Percentiles rank a stretch among this genome's conserved stretches.
Evolutionary conservation across 805 yeast species (phyloP).

Genomic region (Lachancea kluyveri): DNA sequence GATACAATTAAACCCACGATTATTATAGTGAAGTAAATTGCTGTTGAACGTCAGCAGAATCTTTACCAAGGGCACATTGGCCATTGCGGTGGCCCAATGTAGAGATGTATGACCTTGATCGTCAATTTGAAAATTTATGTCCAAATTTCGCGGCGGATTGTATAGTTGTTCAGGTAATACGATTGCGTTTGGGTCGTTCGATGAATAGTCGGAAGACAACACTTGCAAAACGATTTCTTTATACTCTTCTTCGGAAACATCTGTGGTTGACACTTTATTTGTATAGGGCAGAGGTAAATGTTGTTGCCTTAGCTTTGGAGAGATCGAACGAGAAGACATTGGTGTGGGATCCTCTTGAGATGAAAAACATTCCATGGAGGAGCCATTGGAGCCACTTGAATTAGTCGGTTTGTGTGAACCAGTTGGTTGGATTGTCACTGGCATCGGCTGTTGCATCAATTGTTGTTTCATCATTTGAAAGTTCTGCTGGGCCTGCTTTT

Average conservation of each 20-base stretch:
- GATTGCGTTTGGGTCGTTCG: slow-evolving; percentile 20
- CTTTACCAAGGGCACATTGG: slow-evolving; percentile 53
- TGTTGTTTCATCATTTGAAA: slow-evolving; percentile 18
- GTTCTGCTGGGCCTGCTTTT: slow-evolving; percentile 28
- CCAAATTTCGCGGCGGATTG: slow-evolving; percentile 56
- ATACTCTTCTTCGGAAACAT: slow-evolving; percentile 19
- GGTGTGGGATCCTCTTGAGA: slow-evolving; percentile 22
- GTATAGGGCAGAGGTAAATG: slow-evolving; percentile 11
- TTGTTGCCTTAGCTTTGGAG: slow-evolving; percentile 12
- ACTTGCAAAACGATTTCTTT: slow-evolving; percentile 27
- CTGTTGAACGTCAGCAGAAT: slow-evolving; percentile 53
- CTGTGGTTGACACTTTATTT: slow-evolving; percentile 6
- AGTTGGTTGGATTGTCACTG: slow-evolving; percentile 35
- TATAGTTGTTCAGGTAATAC: slow-evolving; percentile 35
- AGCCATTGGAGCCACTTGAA: slow-evolving; percentile 14
- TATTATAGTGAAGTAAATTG: slow-evolving; percentile 46
- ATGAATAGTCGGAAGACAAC: slow-evolving; percentile 27
- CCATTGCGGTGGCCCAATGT: slow-evolving; percentile 86
- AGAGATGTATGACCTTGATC: slow-evolving; percentile 76
- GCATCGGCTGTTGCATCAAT: slow-evolving; percentile 9
- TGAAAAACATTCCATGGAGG: slow-evolving; percentile 20
- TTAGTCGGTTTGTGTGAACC: slow-evolving; percentile 14
- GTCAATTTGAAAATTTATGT: slow-evolving; percentile 64
- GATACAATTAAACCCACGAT: slow-evolving; percentile 61
- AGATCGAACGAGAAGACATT: slow-evolving; percentile 19